These are phyloP conservation scores for Suillus fuscotomentosus DNA, from an alignment of 768 basidiomycete species.

Conservation along the genomic window DNA sequence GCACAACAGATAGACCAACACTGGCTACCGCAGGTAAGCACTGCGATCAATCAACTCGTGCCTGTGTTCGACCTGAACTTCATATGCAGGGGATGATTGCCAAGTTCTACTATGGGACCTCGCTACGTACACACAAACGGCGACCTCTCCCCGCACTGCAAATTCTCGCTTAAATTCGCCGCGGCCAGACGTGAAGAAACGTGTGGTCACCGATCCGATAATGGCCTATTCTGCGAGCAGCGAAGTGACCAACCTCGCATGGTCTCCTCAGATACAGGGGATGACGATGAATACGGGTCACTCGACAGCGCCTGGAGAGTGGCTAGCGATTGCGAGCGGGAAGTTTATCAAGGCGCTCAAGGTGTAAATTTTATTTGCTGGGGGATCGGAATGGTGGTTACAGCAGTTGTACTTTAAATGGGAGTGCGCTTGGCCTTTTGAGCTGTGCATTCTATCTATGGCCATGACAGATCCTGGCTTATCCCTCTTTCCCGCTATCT, in stretches of 20 bases:
- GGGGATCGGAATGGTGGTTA: background rate
- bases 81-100: slow-evolving; percentile 80
- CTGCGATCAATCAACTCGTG: background rate
- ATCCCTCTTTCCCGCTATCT: background rate
- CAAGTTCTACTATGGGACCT: slow-evolving; percentile 96
- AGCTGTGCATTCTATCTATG: background rate
- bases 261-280: slow-evolving; percentile 83
- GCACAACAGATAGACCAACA: slow-evolving; percentile 76
- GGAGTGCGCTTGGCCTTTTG: background rate
- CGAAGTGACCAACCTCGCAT: slow-evolving; percentile 83
- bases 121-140: slow-evolving; percentile 55
- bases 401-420: background rate
- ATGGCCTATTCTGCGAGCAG: slow-evolving; percentile 80
- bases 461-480: background rate
- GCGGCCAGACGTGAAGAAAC: slow-evolving; percentile 77
- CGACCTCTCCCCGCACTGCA: slow-evolving; percentile 65
- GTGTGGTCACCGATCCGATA: slow-evolving; percentile 68
- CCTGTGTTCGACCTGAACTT: slow-evolving; percentile 6
- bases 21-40: slow-evolving; percentile 82
- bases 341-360: slow-evolving; percentile 81
- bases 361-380: slow-evolving; percentile 43
- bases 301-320: slow-evolving; percentile 76
- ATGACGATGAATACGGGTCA: slow-evolving; percentile 75
- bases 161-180: slow-evolving; percentile 78
- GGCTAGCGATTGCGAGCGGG: slow-evolving; percentile 83